Evolutionary conservation across 139 green algal species (phyloP), one percentile per base, ranked within the genome.

Genomic region (Chlorella sp.): DNA sequence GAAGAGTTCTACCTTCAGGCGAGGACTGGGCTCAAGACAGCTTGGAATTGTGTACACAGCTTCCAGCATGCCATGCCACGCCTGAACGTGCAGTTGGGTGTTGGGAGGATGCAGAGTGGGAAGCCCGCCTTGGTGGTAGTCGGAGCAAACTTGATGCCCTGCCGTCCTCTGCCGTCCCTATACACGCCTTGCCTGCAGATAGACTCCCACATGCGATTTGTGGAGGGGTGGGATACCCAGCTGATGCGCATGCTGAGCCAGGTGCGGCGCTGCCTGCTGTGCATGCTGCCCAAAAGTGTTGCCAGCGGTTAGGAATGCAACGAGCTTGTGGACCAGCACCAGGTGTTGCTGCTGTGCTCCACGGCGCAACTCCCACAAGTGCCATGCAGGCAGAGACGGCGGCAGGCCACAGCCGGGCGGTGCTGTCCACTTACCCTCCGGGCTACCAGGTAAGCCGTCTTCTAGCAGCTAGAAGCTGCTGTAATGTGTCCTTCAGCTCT

Each of bases 1-100:
- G 94, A 97, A 84, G 87, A 92, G 69, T 96, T 87, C 79, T 74
- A 92, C n/a, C 84, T 97, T 85, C 94, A 97, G 86, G 81, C 36
- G 64, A 48, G 48, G 20, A 13, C 8, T 32, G 60, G 9, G 6
- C 6, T 14, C 9, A 20, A 68, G 60, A 34, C 30, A 9, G 8
- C 64, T 3, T 70, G 64, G 20, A 24, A 14, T 2, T 2, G 2
- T 11, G 3, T 1, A 26, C 64, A 40, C 64, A 70, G 4, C 51
- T 24, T 2, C 51, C 4, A 16, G 11, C 51, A 60, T 60, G 51
- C 51, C 51, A n/a, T 60, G 51, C 51, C 51, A 54, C 11, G 46
- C 46, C 8, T 54, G 46, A 26, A 16, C 16, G 9, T 60, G 9
- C 51, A 20, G 22, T 11, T 24, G 24, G 13, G 24, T 16, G 24